Conservation (phyloP, 257 asterid species). For the Vinca minor region DNA sequence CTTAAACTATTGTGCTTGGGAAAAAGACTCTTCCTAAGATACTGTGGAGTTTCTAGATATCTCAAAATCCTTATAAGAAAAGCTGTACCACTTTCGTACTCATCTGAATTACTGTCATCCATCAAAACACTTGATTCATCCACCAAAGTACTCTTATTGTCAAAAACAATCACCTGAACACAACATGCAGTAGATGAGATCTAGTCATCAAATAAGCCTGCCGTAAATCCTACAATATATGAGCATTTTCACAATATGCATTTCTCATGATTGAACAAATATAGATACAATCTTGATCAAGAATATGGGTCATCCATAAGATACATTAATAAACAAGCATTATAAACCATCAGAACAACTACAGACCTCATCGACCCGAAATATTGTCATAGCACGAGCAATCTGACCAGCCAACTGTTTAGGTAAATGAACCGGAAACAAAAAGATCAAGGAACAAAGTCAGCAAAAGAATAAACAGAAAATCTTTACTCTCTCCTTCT, state of each 20-base stretch:
- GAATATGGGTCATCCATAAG: not conserved
- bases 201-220: not conserved
- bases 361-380: constrained; percentile 77
- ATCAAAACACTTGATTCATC: constrained; percentile 29
- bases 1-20: constrained; percentile 75
- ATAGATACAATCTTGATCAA: not conserved
- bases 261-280: not conserved
- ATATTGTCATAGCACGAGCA: constrained; percentile 91
- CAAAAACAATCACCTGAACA: constrained; percentile 68
- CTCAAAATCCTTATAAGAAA: constrained; percentile 77
- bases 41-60: constrained; percentile 95
- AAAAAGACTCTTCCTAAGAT: constrained; percentile 84
- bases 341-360: not conserved
- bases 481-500: too few relatives aligned
- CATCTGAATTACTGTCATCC: constrained; percentile 38
- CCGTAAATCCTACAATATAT: constrained; percentile 3
- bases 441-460: not conserved
- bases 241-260: not conserved
- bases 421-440: constrained; percentile 37
- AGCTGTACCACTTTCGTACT: constrained; percentile 65
- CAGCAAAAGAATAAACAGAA: not conserved
- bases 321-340: not conserved
- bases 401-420: constrained; percentile 97
- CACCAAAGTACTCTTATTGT: constrained; percentile 42
- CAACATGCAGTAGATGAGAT: constrained; percentile 12